Evolutionary conservation across 2,329 filamentous ascomycete genomes (phyloP), one percentile per base, ranked within the genome.

Genomic region (Juglanconis sp.): DNA sequence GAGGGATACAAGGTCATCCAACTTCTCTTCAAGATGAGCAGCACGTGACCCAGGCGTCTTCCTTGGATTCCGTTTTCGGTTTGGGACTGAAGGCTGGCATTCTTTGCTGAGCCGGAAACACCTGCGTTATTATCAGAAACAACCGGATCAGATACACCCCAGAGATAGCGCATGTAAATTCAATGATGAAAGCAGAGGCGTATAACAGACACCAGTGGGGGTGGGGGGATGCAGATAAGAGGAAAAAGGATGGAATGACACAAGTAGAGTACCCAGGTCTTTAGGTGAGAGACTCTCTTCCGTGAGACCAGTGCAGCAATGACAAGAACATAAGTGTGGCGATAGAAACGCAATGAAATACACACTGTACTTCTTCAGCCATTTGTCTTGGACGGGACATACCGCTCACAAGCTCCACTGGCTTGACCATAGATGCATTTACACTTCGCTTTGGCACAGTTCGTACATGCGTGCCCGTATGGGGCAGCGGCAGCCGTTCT

Each of bases 1-100:
- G 24, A 81, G 74, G 2, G 77, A 75, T n/a, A 80, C 76, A 8
- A 81, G 68, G 54, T 79, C 76, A 53, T 81, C 77, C 11, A 81
- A 71, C 65, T 80, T 81, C 68, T 80, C 77, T 67, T 81, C 79
- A 1, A 81, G 70, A 63, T 79, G 76, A 10, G 77, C 75, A 5
- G 76, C 77, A 34, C 76, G 53, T 34, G 72, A 74, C 9, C 71
- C 68, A 8, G 73, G 62, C 24, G 71, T 66, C 60, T 72, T 73
- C 63, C 73, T 73, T 35, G 67, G 61, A 10, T 70, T 68, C 9
- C 76, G 73, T 53, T 74, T 76, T 38, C 77, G 73, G 46, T 73
- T 70, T 3, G 77, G 74, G 24, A 73, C 67, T 24, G 80, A 79
- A 38, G 77, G 77, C 50, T 76, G 71, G 56, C 80, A 83, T 31